Evolutionary conservation across 139 green algal genomes (phyloP), one percentile per base, ranked within the genome.

Genomic region (Chara braunii): DNA sequence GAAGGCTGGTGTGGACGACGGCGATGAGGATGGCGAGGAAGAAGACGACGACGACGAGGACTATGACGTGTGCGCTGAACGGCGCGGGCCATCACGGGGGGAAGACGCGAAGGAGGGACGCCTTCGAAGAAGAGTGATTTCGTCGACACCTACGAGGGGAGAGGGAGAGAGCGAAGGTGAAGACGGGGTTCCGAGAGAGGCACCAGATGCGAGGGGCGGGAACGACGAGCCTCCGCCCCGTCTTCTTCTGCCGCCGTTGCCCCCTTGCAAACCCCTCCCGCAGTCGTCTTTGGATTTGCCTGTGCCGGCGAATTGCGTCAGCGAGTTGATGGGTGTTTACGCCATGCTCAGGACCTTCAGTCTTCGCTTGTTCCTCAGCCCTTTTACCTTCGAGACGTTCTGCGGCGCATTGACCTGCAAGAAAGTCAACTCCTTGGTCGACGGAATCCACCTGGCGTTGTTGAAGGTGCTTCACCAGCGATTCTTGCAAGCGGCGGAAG

Each of bases 1-100:
- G 30, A 69, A 37, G 40, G 68, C 73, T 31, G 78, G 74, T 23
- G 60, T 74, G 36, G 68, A 84, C n/a, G 77, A 77, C 45, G 68
- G 77, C n/a, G 77, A 75, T 53, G 77, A 73, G 43, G 29, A 57
- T n/a, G 68, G 74, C 31, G 78, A 78, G 24, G 60, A 77, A 34
- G 68, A 84, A n/a, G 77, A 77, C 45, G 68, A 80, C n/a, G 77
- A 75, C 54, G 77, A 73, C 35, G 29, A 57, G 23, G 33, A 70
- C 30, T 28, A 26, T 34, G 29, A 70, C 50, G n/a, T 59, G 14
- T 45, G 7, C 18, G 29, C 35, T 28, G 37, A 28, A 18, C 28
- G 28, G 29, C 29, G 44, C 26, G 50, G 18, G 59, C 23, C 44
- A 7, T 2, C 32, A 3, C 53, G 8, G 50, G 53, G 30, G 8